A percentile compares a stretch with the other conserved stretches of the same genome.
Conservation (phyloP, 495 filamentous ascomycete genomes). For the Annulohypoxylon stygium region DNA sequence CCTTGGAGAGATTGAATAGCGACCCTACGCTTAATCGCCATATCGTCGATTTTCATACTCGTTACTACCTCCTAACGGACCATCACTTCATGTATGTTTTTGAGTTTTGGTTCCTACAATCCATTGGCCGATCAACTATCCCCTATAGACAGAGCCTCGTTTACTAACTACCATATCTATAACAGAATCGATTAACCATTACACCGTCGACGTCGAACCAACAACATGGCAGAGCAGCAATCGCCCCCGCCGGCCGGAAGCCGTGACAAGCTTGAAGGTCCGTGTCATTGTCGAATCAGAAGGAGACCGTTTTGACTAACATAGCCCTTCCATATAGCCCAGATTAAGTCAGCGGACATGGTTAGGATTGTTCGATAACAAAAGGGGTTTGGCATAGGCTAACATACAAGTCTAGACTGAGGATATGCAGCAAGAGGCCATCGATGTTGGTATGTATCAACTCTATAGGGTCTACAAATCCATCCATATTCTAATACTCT, state of each 20-base stretch:
- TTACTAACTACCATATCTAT: slow-evolving; percentile 11
- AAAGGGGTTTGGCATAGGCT: slow-evolving; percentile 32
- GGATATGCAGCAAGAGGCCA: slow-evolving; percentile 94
- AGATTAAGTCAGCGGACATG: slow-evolving; percentile 98
- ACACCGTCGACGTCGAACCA: neutral
- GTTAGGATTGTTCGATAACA: slow-evolving; percentile 64
- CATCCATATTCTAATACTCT: slow-evolving; percentile 15
- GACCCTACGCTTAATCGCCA: neutral
- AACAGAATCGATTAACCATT: slow-evolving; percentile 7
- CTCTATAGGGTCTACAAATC: neutral
- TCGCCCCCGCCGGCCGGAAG: slow-evolving; percentile 43
- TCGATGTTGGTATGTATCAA: slow-evolving; percentile 85
- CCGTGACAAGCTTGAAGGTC: slow-evolving; percentile 52
- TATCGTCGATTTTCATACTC: neutral
- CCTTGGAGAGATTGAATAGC: slow-evolving; percentile 2
- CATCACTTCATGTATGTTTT: slow-evolving; percentile 26
- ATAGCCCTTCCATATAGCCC: slow-evolving; percentile 66
- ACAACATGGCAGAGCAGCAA: slow-evolving; percentile 47
- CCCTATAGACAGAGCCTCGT: neutral
- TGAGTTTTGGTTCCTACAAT: neutral
- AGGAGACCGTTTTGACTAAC: slow-evolving; percentile 34
- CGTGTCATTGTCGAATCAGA: slow-evolving; percentile 20
- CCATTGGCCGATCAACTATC: neutral
- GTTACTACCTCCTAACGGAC: neutral
- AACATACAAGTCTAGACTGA: slow-evolving; percentile 75